A percentile compares a stretch with the other conserved stretches of the same genome.
These are phyloP conservation scores for Microsporum ferrugineum DNA, from an alignment of 2,329 filamentous ascomycete genomes.

Conservation along the genomic window DNA sequence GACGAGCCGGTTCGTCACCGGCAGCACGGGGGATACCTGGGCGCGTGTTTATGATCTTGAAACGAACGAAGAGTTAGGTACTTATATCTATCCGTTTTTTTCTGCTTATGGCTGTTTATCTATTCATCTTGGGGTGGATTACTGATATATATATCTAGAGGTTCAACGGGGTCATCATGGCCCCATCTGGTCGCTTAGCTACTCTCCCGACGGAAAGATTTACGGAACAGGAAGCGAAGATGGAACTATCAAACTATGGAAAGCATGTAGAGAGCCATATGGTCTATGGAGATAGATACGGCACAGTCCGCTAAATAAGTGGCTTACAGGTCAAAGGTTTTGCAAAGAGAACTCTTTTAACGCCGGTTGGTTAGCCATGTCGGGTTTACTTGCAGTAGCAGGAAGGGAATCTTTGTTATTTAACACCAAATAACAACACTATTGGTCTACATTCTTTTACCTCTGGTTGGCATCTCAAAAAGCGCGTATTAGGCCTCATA, in stretches of 20 bases:
- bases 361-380: conserved; percentile 1
- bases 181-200: conserved; percentile 90
- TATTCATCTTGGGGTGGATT: conserved; percentile 3
- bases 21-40: conserved; percentile 88
- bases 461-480: background rate
- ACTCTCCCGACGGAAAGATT: conserved; percentile 88
- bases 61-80: conserved; percentile 64
- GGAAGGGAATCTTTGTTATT: background rate
- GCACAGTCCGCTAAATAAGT: background rate
- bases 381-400: background rate
- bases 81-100: conserved; percentile 16
- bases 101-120: background rate
- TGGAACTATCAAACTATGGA: conserved; percentile 89
- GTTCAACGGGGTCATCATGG: conserved; percentile 95
- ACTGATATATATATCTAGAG: conserved; percentile 42
- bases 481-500: too few species aligned
- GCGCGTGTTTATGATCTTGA: conserved; percentile 90
- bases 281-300: conserved; percentile 48
- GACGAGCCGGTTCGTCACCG: conserved; percentile 74
- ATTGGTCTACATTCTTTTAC: background rate
- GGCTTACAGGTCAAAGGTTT: background rate
- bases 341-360: background rate
- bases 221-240: conserved; percentile 96
- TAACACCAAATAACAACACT: background rate
- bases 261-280: conserved; percentile 53